These are phyloP conservation scores for Thraustochytrium striatum DNA, from an alignment of 352 stramenopile genomes.

Conservation along the genomic window DNA sequence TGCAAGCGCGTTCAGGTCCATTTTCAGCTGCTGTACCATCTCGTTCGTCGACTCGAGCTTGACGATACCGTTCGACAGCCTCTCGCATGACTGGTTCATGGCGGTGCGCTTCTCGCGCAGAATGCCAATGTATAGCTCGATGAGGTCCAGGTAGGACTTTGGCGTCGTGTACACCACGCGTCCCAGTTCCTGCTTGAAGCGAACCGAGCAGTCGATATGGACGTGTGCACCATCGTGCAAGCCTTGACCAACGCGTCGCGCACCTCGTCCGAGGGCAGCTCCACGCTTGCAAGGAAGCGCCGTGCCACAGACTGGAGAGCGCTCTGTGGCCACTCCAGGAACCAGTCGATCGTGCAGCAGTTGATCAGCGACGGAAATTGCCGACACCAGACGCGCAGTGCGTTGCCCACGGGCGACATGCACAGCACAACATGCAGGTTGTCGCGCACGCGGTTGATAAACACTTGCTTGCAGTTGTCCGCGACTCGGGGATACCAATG, in stretches of 20 bases:
- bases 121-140: constrained; percentile 85
- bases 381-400: constrained; percentile 79
- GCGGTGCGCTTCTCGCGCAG: constrained; percentile 74
- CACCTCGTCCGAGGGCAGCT: constrained; percentile 68
- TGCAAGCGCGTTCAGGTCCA: constrained; percentile 79
- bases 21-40: constrained; percentile 84
- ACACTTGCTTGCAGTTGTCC: constrained; percentile 82
- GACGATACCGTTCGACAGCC: constrained; percentile 69
- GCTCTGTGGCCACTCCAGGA: constrained; percentile 84
- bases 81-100: constrained; percentile 62
- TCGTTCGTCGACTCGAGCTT: constrained; percentile 88
- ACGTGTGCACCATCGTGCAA: constrained; percentile 85
- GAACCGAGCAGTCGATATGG: constrained; percentile 73
- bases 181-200: constrained; percentile 79
- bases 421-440: constrained; percentile 88
- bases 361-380: constrained; percentile 91
- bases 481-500: constrained; percentile 75
- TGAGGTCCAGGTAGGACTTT: constrained; percentile 91
- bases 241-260: constrained; percentile 75
- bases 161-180: constrained; percentile 89
- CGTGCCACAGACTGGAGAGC: constrained; percentile 82
- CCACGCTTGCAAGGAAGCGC: constrained; percentile 71
- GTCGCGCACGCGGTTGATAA: constrained; percentile 82
- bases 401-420: constrained; percentile 85
- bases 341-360: constrained; percentile 92